These are phyloP conservation scores for Hericium erinaceus DNA, from an alignment of 768 basidiomycete genomes.

Conservation along the genomic window DNA sequence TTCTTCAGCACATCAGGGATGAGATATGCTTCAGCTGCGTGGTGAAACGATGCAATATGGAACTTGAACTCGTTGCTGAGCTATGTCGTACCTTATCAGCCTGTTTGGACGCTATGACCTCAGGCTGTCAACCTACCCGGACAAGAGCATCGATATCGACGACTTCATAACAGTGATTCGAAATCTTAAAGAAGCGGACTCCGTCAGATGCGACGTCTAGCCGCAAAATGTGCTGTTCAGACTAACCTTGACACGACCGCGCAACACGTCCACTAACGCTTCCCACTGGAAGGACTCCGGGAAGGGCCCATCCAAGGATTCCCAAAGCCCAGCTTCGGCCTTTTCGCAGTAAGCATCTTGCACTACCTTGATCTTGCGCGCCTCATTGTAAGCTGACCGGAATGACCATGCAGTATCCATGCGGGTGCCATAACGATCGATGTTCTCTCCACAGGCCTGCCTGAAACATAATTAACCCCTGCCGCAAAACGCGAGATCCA, in stretches of 20 bases:
- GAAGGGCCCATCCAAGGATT: conserved; percentile 35
- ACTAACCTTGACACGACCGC: conserved; percentile 75
- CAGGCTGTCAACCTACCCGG: conserved; percentile 34
- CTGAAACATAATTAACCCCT: conserved; percentile 17
- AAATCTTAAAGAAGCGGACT: conserved; percentile 30
- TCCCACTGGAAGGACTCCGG: conserved; percentile 71
- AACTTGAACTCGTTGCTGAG: conserved; percentile 82
- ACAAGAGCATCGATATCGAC: conserved; percentile 69
- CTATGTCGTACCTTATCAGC: conserved; percentile 21
- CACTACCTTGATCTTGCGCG: conserved; percentile 51
- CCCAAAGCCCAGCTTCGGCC: conserved; percentile 38
- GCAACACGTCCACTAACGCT: conserved; percentile 69
- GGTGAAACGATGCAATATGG: conserved; percentile 67
- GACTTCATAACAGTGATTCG: conserved; percentile 63
- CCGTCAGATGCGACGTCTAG: no score
- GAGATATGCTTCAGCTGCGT: conserved; percentile 76
- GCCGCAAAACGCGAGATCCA: neutral
- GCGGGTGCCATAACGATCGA: conserved; percentile 26
- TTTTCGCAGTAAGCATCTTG: conserved; percentile 69
- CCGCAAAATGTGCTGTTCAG: neutral
- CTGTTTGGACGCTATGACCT: neutral
- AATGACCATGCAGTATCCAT: conserved; percentile 78
- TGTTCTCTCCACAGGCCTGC: conserved; percentile 19
- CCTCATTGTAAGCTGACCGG: conserved; percentile 72
- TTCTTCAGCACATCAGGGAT: conserved; percentile 70